These are phyloP conservation scores for Penicillium corylophilum DNA, from an alignment of 2,329 filamentous ascomycete species.

Conservation along the genomic window DNA sequence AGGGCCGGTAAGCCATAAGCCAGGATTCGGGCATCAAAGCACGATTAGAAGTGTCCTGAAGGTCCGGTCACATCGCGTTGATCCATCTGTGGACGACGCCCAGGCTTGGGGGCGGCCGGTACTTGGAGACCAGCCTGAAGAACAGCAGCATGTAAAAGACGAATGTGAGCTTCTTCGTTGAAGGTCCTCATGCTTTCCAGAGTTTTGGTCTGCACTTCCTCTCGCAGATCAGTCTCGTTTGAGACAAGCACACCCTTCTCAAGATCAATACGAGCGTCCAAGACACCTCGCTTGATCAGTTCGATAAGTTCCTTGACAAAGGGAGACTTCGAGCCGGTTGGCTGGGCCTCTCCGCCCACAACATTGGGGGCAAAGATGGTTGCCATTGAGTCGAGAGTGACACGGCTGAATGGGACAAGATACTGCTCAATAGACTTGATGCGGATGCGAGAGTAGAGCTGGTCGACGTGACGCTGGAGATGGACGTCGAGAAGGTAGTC, in stretches of 20 bases:
- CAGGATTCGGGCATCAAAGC: background rate
- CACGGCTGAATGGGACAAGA: slow-evolving; percentile 83
- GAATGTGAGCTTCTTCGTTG: slow-evolving; percentile 71
- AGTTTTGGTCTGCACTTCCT: slow-evolving; percentile 67
- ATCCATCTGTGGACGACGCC: background rate
- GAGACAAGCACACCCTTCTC: slow-evolving; percentile 79
- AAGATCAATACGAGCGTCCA: slow-evolving; percentile 80
- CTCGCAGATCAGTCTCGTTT: slow-evolving; percentile 64
- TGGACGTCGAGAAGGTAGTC: slow-evolving; percentile 93
- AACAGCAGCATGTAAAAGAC: slow-evolving; percentile 75
- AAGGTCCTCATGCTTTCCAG: slow-evolving; percentile 69
- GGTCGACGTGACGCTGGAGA: slow-evolving; percentile 69
- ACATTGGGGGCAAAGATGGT: slow-evolving; percentile 64
- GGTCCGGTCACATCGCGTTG: background rate
- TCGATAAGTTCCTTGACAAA: slow-evolving; percentile 64
- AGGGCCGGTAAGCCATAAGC: background rate
- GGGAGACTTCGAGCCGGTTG: slow-evolving; percentile 57
- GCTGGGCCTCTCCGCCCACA: slow-evolving; percentile 48
- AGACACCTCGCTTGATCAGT: slow-evolving; percentile 70
- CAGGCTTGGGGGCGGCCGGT: slow-evolving; percentile 32
- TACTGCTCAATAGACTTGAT: slow-evolving; percentile 93
- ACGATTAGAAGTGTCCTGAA: background rate
- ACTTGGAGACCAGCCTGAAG: slow-evolving; percentile 73
- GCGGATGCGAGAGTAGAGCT: slow-evolving; percentile 72
- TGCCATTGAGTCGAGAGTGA: slow-evolving; percentile 76